Conservation (phyloP, 75 land plant species). For the Cupressus sempervirens region DNA sequence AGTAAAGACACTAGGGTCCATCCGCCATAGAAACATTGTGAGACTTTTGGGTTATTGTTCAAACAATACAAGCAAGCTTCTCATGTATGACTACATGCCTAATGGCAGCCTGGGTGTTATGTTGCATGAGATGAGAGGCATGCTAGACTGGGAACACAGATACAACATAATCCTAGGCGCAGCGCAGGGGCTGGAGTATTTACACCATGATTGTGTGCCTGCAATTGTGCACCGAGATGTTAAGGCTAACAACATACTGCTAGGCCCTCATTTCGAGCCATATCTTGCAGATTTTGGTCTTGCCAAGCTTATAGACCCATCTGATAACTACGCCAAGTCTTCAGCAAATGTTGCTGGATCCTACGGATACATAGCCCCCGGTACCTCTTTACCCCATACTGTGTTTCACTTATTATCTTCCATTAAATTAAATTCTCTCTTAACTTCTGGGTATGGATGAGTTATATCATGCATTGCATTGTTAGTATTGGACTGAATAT, state of each 20-base stretch:
- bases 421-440: not conserved
- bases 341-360: slow-evolving; percentile 47
- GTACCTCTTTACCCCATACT: slow-evolving; percentile 9
- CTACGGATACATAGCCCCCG: slow-evolving; percentile 60
- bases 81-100: slow-evolving; percentile 27
- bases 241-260: slow-evolving; percentile 30
- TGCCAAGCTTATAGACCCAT: slow-evolving; percentile 26
- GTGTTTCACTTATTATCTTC: not conserved
- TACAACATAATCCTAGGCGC: slow-evolving; percentile 21
- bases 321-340: slow-evolving; percentile 14
- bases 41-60: slow-evolving; percentile 22
- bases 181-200: slow-evolving; percentile 20
- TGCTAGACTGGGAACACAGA: slow-evolving; percentile 19
- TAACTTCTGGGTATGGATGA: not conserved
- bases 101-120: slow-evolving; percentile 19
- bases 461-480: not conserved
- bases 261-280: slow-evolving; percentile 57
- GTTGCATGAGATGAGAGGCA: slow-evolving; percentile 16
- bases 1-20: slow-evolving; percentile 17
- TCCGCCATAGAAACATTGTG: slow-evolving; percentile 22
- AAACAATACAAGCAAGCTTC: slow-evolving; percentile 13
- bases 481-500: not conserved
- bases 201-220: slow-evolving; percentile 29
- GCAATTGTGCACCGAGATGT: slow-evolving; percentile 19
- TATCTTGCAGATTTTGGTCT: slow-evolving; percentile 60